These are phyloP conservation scores for Pseudohalonectria lignicola DNA, from an alignment of 2,329 filamentous ascomycete species.

Conservation along the genomic window DNA sequence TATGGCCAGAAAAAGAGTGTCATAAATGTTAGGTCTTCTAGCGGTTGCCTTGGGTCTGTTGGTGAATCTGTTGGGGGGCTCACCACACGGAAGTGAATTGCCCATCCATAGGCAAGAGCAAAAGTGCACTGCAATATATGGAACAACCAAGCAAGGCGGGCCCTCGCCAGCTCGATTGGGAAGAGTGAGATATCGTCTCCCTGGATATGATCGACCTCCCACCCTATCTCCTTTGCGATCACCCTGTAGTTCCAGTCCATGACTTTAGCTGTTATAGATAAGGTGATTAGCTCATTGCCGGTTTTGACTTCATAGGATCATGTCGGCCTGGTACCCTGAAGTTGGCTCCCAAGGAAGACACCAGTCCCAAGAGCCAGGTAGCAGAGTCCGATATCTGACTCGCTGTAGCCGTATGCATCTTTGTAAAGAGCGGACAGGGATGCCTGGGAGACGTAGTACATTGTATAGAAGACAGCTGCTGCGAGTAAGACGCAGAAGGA, in stretches of 20 bases:
- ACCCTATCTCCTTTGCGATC: background rate
- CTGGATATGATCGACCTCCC: background rate
- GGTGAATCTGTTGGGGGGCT: too few relatives aligned
- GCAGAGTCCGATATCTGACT: background rate
- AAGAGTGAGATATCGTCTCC: background rate
- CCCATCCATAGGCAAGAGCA: too few relatives aligned
- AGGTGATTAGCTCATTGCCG: too few relatives aligned
- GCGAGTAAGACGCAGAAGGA: background rate
- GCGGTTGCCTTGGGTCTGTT: too few relatives aligned
- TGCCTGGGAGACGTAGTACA: conserved; percentile 2
- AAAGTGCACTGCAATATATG: too few relatives aligned
- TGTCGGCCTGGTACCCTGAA: background rate
- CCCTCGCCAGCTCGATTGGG: conserved; percentile 1
- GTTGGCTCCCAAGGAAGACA: background rate
- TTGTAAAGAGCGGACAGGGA: background rate
- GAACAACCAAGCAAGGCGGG: too few relatives aligned
- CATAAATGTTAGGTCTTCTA: too few relatives aligned
- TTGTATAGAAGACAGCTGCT: background rate
- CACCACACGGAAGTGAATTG: too few relatives aligned
- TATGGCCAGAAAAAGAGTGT: too few relatives aligned
- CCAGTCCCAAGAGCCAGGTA: background rate
- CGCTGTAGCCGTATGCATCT: background rate
- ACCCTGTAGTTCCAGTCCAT: conserved; percentile 1
- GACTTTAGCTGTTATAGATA: too few relatives aligned
- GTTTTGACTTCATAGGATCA: too few relatives aligned